phyloP scores from a whole-genome alignment of 441 rosid genomes.

The Metrosideros polymorpha region DNA sequence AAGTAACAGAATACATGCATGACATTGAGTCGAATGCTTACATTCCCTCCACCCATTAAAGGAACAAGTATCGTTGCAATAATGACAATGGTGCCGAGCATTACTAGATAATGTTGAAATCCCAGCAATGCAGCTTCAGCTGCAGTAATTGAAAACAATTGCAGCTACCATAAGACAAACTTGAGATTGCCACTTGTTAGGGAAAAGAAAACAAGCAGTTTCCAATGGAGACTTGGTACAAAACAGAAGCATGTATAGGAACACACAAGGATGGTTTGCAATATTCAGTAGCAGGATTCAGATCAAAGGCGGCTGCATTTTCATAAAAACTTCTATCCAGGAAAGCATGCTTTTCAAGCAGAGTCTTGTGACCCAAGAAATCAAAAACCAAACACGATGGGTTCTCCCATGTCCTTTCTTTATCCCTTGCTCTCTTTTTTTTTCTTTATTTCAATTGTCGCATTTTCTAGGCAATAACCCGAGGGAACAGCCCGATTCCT shows the following conservation, averaged over 20 bases:
- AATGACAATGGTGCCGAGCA: constrained; percentile 75
- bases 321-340: background rate
- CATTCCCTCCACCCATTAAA: constrained; percentile 74
- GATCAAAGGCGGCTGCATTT: background rate
- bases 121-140: constrained; percentile 61
- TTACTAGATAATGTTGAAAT: constrained; percentile 79
- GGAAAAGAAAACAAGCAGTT: background rate
- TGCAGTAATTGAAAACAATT: constrained; percentile 20
- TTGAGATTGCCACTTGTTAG: background rate
- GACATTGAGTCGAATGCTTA: constrained; percentile 18
- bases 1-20: background rate
- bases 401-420: background rate
- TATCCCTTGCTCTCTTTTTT: background rate
- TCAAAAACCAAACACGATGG: background rate
- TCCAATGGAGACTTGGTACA: background rate
- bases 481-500: background rate
- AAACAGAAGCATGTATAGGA: background rate
- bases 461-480: background rate
- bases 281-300: background rate
- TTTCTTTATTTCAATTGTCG: background rate
- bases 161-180: background rate
- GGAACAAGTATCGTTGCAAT: constrained; percentile 59
- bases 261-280: background rate
- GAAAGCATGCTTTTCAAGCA: background rate
- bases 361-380: background rate